phyloP scores from a whole-genome alignment of 2,329 filamentous ascomycete species.

The Pseudocercospora ulei region DNA sequence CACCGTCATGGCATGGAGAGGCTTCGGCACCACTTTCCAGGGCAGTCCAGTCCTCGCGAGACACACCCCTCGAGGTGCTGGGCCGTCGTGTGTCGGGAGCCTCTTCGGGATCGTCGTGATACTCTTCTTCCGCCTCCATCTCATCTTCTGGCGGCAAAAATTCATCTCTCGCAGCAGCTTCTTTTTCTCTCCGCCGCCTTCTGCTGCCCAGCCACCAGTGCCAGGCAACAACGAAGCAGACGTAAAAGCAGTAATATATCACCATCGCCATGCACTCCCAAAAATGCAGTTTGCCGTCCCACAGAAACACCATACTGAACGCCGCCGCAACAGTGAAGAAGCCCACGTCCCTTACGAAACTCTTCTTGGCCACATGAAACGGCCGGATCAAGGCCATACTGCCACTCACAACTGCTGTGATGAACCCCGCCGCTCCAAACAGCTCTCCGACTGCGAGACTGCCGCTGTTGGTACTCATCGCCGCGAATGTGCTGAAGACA shows the following conservation, averaged over 20 bases:
- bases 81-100: constrained; percentile 38
- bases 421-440: constrained; percentile 89
- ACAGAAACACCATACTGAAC: constrained; percentile 79
- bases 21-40: constrained; percentile 45
- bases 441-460: constrained; percentile 92
- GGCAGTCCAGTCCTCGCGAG: constrained; percentile 55
- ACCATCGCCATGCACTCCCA: constrained; percentile 94
- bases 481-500: constrained; percentile 96
- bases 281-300: constrained; percentile 69
- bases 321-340: constrained; percentile 83
- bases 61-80: constrained; percentile 39
- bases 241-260: constrained; percentile 80
- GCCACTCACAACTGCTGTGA: constrained; percentile 88
- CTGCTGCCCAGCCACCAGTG: constrained; percentile 71
- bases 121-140: constrained; percentile 41
- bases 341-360: constrained; percentile 80
- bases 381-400: constrained; percentile 96
- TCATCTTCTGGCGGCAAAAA: constrained; percentile 55
- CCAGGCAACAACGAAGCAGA: constrained; percentile 77
- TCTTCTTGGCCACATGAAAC: constrained; percentile 79
- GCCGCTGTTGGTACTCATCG: constrained; percentile 94
- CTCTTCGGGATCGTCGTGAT: constrained; percentile 46
- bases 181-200: constrained; percentile 53
- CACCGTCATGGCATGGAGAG: constrained; percentile 43
- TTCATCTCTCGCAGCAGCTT: constrained; percentile 64